phyloP scores from a whole-genome alignment of 345 rosid genomes.

The Geranium rotundifolium region DNA sequence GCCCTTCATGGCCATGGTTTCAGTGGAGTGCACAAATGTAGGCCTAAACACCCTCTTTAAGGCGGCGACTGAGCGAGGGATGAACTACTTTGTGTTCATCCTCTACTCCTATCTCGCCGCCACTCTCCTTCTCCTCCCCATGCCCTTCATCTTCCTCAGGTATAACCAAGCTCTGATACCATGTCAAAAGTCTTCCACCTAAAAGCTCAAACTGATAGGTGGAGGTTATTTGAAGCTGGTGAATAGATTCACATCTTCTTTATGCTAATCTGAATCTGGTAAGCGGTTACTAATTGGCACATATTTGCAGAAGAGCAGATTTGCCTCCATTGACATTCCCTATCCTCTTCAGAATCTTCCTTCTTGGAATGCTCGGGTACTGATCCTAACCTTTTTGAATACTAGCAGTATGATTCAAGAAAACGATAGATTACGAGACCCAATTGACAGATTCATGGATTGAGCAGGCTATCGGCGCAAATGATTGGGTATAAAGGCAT shows the following conservation, averaged over 20 bases:
- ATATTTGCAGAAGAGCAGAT: slow-evolving; percentile 1
- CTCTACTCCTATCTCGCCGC: slow-evolving; percentile 15
- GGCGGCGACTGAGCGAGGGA: slow-evolving; percentile 25
- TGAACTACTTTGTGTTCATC: slow-evolving; percentile 24
- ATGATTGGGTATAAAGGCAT: slow-evolving; percentile 21
- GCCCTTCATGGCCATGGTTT: slow-evolving; percentile 24
- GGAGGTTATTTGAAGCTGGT: no score
- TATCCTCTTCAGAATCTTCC: slow-evolving; percentile 15
- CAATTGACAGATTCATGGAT: neutral
- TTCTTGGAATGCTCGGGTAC: slow-evolving; percentile 27
- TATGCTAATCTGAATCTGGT: neutral
- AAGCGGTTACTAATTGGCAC: neutral
- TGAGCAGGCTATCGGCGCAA: slow-evolving; percentile 16
- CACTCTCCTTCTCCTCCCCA: slow-evolving; percentile 2
- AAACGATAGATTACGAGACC: neutral
- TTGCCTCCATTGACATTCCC: slow-evolving; percentile 14
- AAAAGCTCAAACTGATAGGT: no score
- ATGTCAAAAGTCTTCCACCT: no score
- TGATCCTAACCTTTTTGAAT: neutral
- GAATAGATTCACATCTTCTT: no score
- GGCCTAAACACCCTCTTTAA: slow-evolving; percentile 24
- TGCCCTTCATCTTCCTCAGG: neutral
- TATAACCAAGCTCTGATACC: no score
- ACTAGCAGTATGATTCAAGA: neutral
- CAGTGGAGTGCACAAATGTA: slow-evolving; percentile 14